A percentile compares a stretch with the other conserved stretches of the same genome.
Conservation (phyloP, 345 rosid genomes). For the Eutrema heterophyllum region DNA sequence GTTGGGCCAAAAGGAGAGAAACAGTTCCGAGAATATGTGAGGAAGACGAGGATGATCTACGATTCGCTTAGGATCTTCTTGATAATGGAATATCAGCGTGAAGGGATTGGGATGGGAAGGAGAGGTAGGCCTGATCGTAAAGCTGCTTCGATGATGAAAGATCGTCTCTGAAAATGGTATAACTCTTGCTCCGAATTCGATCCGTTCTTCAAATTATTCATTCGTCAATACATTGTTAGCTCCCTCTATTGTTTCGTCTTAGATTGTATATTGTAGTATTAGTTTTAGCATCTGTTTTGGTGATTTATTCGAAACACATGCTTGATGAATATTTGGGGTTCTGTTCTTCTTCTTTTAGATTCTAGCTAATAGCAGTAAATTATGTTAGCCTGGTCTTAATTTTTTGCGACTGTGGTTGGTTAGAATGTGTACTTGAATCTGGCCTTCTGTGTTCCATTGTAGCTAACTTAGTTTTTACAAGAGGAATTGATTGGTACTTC, state of each 20-base stretch:
- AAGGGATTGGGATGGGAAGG: conserved; percentile 6
- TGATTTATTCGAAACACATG: not conserved
- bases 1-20: too few relatives aligned
- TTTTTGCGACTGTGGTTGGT: too few relatives aligned
- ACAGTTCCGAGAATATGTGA: too few relatives aligned
- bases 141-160: conserved; percentile 61
- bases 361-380: too few relatives aligned
- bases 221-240: not conserved
- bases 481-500: too few relatives aligned
- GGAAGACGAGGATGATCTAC: conserved; percentile 61
- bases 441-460: too few relatives aligned
- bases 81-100: conserved; percentile 37
- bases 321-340: not conserved
- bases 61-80: conserved; percentile 53
- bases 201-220: not conserved
- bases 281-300: not conserved
- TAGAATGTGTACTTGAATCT: too few relatives aligned
- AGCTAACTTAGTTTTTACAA: too few relatives aligned
- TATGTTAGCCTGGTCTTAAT: too few relatives aligned
- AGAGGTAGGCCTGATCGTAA: conserved; percentile 46
- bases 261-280: not conserved
- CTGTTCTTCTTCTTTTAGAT: too few relatives aligned
- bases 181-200: not conserved
- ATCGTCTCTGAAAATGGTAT: conserved; percentile 29
- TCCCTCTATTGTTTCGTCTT: not conserved